Evolutionary conservation across 371 early-diverging fungal species (phyloP), one percentile per base, ranked within the genome.

Genomic region (Zopfochytrium polystomum): DNA sequence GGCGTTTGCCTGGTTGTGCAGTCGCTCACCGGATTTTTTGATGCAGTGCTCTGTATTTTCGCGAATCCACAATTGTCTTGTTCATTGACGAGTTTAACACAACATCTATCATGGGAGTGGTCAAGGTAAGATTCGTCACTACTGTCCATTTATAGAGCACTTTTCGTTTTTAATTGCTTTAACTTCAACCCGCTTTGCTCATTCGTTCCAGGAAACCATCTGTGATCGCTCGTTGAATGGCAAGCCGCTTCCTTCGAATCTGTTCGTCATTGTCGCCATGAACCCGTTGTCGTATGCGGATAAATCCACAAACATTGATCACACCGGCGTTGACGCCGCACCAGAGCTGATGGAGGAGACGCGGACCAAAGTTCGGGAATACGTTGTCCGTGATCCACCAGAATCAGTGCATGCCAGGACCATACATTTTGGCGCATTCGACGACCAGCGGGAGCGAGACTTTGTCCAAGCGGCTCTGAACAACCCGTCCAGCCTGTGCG

Each of bases 1-100:
- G n/a, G n/a, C n/a, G n/a, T n/a, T n/a, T n/a, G n/a, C n/a, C n/a
- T n/a, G n/a, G n/a, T n/a, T n/a, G n/a, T n/a, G n/a, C n/a, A n/a
- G n/a, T n/a, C n/a, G n/a, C n/a, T n/a, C n/a, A n/a, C n/a, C n/a
- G n/a, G n/a, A n/a, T n/a, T n/a, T n/a, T n/a, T n/a, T n/a, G n/a
- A n/a, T n/a, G n/a, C n/a, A n/a, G n/a, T 38, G 18, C 11, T 7
- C 38, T 38, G 18, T 7, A 38, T 7, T 7, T 11, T 11, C 38
- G 18, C 7, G 38, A 18, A 18, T 7, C 38, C 18, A 38, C 38
- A 7, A 38, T 38, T 38, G 38, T 38, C 7, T 18, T 38, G 7
- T 38, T 38, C 18, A 38, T 38, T 11, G 38, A 38, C 38, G 38
- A 38, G 38, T 38, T 38, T 38, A 38, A 38, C 38, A 38, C 38